Percentiles rank a stretch among this genome's conserved stretches.
These are phyloP conservation scores for Balansia obtecta DNA, from an alignment of 2,329 filamentous ascomycete genomes.

Conservation along the genomic window DNA sequence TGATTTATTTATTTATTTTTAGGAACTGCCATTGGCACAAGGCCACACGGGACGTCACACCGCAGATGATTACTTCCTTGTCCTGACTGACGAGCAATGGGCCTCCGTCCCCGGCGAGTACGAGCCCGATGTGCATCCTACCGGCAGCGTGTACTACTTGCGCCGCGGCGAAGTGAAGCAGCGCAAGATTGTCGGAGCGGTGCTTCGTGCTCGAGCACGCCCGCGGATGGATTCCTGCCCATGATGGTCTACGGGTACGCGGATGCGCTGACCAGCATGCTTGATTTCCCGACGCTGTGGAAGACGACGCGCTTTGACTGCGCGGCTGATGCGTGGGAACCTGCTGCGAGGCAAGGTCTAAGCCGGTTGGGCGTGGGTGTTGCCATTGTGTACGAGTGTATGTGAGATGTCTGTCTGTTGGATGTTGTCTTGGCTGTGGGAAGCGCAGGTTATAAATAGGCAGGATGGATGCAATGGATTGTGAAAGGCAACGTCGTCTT, in stretches of 20 bases:
- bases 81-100: conserved; percentile 64
- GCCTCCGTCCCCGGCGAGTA: conserved; percentile 61
- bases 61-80: conserved; percentile 90
- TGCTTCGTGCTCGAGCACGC: conserved; percentile 81
- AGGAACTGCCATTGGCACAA: conserved; percentile 63
- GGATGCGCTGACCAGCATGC: conserved; percentile 65
- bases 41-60: conserved; percentile 83
- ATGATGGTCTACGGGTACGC: conserved; percentile 88
- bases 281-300: conserved; percentile 80
- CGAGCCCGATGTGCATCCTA: conserved; percentile 55
- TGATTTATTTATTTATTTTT: too few species aligned
- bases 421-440: too few species aligned
- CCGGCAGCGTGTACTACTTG: conserved; percentile 61
- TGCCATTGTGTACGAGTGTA: background rate
- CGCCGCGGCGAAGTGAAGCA: conserved; percentile 62
- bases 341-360: conserved; percentile 60
- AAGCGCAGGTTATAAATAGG: too few species aligned
- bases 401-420: background rate
- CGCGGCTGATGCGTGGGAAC: conserved; percentile 62
- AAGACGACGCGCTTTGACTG: conserved; percentile 63
- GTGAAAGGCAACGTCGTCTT: too few species aligned
- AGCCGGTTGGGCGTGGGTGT: conserved; percentile 6
- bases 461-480: too few species aligned
- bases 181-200: conserved; percentile 66
- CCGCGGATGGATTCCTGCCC: conserved; percentile 81